Base-by-base conservation (phyloP, 192 early-diverging fungal genomes). In the Coemansia sp. region DNA sequence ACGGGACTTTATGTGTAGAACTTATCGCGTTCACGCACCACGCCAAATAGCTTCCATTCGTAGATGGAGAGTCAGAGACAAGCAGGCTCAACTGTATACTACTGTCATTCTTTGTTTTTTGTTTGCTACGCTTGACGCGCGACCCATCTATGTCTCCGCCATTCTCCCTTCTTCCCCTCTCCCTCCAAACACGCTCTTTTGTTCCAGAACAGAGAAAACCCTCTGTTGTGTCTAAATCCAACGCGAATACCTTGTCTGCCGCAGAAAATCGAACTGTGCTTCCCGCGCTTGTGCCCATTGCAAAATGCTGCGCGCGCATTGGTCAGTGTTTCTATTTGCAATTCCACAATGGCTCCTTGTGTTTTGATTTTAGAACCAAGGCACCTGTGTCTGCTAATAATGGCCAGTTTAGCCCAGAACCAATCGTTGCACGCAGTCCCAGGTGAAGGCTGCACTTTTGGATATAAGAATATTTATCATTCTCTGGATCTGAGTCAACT, bases 51-150 rank as follows among this genome's bases (percentile, higher is more conserved):
- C 26, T 26, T 26, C 26, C 26, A 26, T 26, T 26, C 26, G 26
- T 26, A 3, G 26, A 26, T 26, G 26, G 26, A 3, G 26, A 26
- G 26, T 26, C 26, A 26, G 26, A 26, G 26, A 26, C 26, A 3
- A 50, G 16, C 6, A n/a, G 48, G 9, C 48, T 0, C 12, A 50
- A 50, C 18, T n/a, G 43, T 50, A 12, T 32, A 21, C 21, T 65
- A 65, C 53, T 65, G 44, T 5, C 64, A 65, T 65, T 65, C 64
- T 65, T 56, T 65, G 64, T 21, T 8, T 16, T 37, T 39, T 65
- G 64, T 65, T 65, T 65, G 64, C 26, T 65, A 54, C 52, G 52
- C 52, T 26, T 54, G 52, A 26, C 52, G 52, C 23, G 52, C 13
- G 52, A 13, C 52, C 3, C 9, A 9, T 19, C 13, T 18, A 18